Base-by-base conservation (phyloP, 2,329 filamentous ascomycete species). In the Venturia effusa region DNA sequence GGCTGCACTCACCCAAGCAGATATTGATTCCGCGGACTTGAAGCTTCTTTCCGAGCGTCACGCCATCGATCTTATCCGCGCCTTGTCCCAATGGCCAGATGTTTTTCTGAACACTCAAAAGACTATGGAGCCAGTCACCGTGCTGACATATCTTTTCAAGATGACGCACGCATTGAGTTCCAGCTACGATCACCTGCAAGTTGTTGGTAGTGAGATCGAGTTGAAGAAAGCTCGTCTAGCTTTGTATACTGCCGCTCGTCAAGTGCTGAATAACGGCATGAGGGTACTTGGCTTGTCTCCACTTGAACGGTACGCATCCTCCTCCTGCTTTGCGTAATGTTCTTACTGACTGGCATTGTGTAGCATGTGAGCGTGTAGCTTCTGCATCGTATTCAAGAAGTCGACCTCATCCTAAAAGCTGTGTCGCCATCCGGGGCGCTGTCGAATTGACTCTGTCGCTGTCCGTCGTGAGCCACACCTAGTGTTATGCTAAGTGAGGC, bases 181-280 rank as follows among this genome's bases (percentile, higher is more conserved):
- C 63, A 91, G 88, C 74, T 95, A 95, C 75, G 89, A 92, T 70
- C 86, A 90, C 66, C 80, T 95, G 66, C 85, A 89, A 71, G 89
- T 94, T 63, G 84, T 95, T n/a, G 89, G 89, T 63, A 89, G 86
- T 66, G 89, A 93, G 75, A 80, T 79, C 37, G 86, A 88, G 72
- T 76, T 92, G 63, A 86, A 88, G 80, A 76, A 79, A 70, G 87
- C 88, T 32, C 82, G 90, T 68, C 84, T 91, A 82, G 88, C 89
- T 13, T 77, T 96, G 69, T 96, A 95, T 73, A 85, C 88, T 68
- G 81, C 87, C 2, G 88, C 89, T 7, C 83, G 88, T 70, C 85
- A 87, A 66, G 89, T 93, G 41, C 79, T 96, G 67, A 82, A 83
- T 70, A 96, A 94, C 74, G 91, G 89, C 66, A 95, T 96, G 91